Evolutionary conservation across 2,329 filamentous ascomycete genomes (phyloP), one percentile per base, ranked within the genome.

Genomic region (Coniochaeta sp.): DNA sequence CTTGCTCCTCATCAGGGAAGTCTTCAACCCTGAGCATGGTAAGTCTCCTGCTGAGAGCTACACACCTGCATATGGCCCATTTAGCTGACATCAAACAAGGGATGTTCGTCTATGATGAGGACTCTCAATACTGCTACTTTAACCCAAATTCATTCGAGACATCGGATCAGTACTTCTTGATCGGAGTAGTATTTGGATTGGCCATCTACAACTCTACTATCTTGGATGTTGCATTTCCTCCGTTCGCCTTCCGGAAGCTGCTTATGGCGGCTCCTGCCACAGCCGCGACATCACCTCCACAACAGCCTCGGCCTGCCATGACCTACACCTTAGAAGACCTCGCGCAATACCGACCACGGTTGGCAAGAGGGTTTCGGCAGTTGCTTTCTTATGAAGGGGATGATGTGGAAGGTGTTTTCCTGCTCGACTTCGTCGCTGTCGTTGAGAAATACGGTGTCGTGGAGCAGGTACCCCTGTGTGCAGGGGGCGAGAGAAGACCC

Each of bases 171-270:
- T 97, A 90, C 73, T 96, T 95, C 70, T 81, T 96, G 24, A 89
- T 97, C 31, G 93, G 93, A 0, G 90, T 95, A 14, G 81, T 96
- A 8, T 81, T 97, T 59, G 93, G 93, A 0, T 79, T 97, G 61
- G 93, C 93, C 16, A 96, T 97, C 63, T 96, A 96, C 76, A 96
- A 97, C 73, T 96, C 91, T 2, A 96, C 91, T 0, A 96, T 96
- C 65, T 79, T 97, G 19, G 93, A 96, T 69, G 84, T 96, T 57
- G 89, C 91, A 1, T 81, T 97, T 22, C 93, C 93, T 1, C 90
- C 92, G 0, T 96, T 96, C 71, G 88, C 90, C 1, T 97, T 96
- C 70, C 87, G 91, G 65, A 96, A 96, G 72, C 81, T 97, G 22
- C 80, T 96, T 44, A 86, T 90, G 3, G 86, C 90, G 9, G 89